These are phyloP conservation scores for Chaetothyriales sp. DNA, from an alignment of 2,329 filamentous ascomycete species.

Conservation along the genomic window DNA sequence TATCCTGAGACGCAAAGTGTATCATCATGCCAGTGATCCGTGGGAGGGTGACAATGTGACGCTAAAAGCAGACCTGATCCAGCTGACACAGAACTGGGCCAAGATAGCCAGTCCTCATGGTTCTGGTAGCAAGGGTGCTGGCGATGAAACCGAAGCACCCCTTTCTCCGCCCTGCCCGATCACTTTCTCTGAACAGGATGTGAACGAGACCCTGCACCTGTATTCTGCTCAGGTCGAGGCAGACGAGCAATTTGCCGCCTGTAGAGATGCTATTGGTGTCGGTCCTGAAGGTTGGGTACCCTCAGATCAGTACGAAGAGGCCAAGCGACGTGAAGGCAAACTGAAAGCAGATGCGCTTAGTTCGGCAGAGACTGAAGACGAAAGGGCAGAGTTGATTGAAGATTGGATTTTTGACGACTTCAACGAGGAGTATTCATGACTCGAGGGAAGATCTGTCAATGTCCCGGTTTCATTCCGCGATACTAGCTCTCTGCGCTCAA, in stretches of 20 bases:
- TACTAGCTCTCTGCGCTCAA: no score
- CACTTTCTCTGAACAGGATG: slow-evolving; percentile 4
- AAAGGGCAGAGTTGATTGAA: slow-evolving; percentile 3
- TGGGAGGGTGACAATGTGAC: slow-evolving; percentile 22
- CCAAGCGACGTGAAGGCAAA: slow-evolving; percentile 10
- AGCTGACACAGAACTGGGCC: slow-evolving; percentile 16
- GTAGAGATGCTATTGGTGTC: slow-evolving; percentile 13
- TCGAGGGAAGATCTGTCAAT: no score
- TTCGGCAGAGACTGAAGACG: slow-evolving; percentile 10
- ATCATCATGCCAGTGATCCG: slow-evolving; percentile 13
- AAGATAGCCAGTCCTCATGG: neutral
- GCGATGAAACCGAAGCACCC: slow-evolving; percentile 1
- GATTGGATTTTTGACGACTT: slow-evolving; percentile 14
- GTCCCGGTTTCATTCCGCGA: no score
- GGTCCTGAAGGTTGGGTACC: slow-evolving; percentile 17
- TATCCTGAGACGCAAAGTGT: slow-evolving; percentile 17
- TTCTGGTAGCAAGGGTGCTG: slow-evolving; percentile 1
- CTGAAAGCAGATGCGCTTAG: slow-evolving; percentile 14
- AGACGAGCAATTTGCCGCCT: slow-evolving; percentile 14
- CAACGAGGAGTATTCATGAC: slow-evolving; percentile 1
- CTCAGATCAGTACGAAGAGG: slow-evolving; percentile 15
- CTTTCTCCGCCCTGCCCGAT: slow-evolving; percentile 10
- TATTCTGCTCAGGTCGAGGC: slow-evolving; percentile 12
- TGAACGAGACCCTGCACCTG: slow-evolving; percentile 8
- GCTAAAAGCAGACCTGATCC: slow-evolving; percentile 17